Conservation (phyloP, 257 asterid species). For the Eustoma russellianum region DNA sequence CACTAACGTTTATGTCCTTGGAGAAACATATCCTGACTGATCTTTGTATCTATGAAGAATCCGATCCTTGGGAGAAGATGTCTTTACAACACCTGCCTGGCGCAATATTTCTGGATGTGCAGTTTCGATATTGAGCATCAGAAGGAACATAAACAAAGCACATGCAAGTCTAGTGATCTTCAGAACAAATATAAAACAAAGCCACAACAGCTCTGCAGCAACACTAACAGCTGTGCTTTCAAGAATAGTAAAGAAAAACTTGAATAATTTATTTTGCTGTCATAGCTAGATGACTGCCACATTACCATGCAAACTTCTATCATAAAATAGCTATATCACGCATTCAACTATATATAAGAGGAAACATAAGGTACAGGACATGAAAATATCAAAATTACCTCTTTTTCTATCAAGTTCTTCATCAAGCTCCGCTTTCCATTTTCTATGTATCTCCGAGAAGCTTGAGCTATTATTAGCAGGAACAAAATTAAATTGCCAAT, state of each 20-base stretch:
- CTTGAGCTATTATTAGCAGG: constrained; percentile 28
- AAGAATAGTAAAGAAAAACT: no score
- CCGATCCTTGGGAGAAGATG: constrained; percentile 77
- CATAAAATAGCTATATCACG: no score
- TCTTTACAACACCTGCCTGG: constrained; percentile 59
- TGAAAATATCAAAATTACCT: constrained; percentile 38
- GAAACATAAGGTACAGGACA: background rate
- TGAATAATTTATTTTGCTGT: no score
- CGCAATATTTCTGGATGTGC: constrained; percentile 72
- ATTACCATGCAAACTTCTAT: no score
- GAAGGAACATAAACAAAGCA: constrained; percentile 3
- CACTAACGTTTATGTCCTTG: constrained; percentile 35
- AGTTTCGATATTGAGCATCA: constrained; percentile 8
- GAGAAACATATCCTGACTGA: constrained; percentile 60
- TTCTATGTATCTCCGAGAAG: constrained; percentile 66
- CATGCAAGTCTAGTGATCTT: background rate
- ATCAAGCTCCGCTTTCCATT: constrained; percentile 97
- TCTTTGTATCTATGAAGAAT: constrained; percentile 44
- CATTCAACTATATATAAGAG: no score
- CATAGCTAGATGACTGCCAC: no score
- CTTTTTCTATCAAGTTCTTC: constrained; percentile 82
- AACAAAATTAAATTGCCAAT: constrained; percentile 15
- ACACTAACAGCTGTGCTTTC: no score
- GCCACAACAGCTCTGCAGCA: no score
- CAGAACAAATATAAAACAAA: background rate